Evolutionary conservation across 257 asterid species (phyloP).

Genomic region (Solanum verrucosum): DNA sequence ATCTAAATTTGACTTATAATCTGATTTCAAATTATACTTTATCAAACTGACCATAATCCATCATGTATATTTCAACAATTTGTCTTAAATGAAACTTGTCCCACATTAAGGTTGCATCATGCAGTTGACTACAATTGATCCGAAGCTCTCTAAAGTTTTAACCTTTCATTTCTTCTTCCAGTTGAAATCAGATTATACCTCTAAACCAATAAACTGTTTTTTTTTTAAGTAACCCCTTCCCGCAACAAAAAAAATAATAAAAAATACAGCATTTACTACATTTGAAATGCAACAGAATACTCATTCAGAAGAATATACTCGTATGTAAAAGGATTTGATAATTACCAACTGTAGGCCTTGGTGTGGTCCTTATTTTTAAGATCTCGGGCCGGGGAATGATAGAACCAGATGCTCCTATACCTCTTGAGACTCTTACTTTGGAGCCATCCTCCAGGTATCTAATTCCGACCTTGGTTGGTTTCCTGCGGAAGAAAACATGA

Average conservation of each 20-base stretch:
- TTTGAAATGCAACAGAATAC: neutral
- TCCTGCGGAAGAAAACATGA: constrained; percentile 38
- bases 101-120: neutral
- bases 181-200: neutral
- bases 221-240: neutral
- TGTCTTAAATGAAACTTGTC: neutral
- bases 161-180: neutral
- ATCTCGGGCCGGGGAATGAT: constrained; percentile 90
- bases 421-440: constrained; percentile 83
- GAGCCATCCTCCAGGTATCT: constrained; percentile 76
- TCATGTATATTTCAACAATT: neutral
- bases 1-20: neutral
- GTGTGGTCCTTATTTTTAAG: constrained; percentile 68
- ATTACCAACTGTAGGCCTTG: constrained; percentile 81
- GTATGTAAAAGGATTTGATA: constrained; percentile 3
- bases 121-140: neutral
- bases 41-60: neutral
- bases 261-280: neutral
- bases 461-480: constrained; percentile 74
- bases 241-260: neutral
- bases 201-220: neutral
- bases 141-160: neutral
- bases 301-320: neutral
- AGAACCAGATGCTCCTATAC: constrained; percentile 81
- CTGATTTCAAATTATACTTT: neutral